Evolutionary conservation across 1,139 yeast species (phyloP), one percentile per base, ranked within the genome.

Genomic region (Hansenula anomala): DNA sequence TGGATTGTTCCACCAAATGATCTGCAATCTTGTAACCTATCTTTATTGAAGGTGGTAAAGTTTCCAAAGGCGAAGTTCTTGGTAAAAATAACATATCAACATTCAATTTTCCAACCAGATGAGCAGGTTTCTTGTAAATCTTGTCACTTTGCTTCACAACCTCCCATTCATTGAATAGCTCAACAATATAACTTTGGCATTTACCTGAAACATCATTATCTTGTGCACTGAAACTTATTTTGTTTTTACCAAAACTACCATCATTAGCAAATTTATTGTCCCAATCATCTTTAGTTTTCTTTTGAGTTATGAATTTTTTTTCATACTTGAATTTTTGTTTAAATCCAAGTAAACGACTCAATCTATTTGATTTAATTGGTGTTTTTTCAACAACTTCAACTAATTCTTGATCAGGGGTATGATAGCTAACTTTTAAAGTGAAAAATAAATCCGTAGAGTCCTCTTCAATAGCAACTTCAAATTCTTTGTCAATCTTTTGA

Each of bases 141-240:
- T 59, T 58, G 14, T 67, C 63, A 9, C 55, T 55, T 22, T 54
- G 59, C 9, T 51, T 44, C 22, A 62, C 66, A 2, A 56, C 67
- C 38, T 80, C 84, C 97, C 97, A 90, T 58, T 88, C 96, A 55
- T 88, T 88, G 59, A 76, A 76, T 53, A 92, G 74, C 14, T 79
- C 75, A 41, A 87, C 60, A 38, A 73, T 72, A 52, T 78, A 73
- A 37, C 67, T 67, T 33, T 67, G 65, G 0, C 78, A 69, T 38
- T 64, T 63, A 22, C 86, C 84, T 16, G 73, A 74, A 25, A 82
- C 66, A 32, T 69, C 69, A 20, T 67, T 61, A 51, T 79, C 80
- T 51, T 75, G 75, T 45, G 32, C 79, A 31, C 74, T 71, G 47
- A 89, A 74, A 36, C 74, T 75, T 40, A 90, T 67, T 49, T 80